Evolutionary conservation across 805 yeast species (phyloP).

Genomic region (Candida endomychidarum): DNA sequence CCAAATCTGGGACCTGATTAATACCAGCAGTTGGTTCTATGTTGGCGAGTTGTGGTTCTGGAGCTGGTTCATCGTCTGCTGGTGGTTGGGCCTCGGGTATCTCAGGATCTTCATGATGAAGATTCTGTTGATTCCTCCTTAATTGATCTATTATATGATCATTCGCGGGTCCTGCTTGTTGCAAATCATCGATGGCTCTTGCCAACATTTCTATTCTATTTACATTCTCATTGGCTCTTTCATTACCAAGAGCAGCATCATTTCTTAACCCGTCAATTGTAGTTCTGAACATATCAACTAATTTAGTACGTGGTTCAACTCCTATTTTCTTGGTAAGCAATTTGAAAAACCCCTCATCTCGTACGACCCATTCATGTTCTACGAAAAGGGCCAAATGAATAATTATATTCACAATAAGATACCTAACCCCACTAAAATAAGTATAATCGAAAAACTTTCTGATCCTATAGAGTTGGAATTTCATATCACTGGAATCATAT

Average conservation of each 20-base stretch:
- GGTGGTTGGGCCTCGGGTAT: neutral
- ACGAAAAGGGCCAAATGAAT: conserved; percentile 50
- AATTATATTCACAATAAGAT: conserved; percentile 40
- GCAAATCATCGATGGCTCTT: conserved; percentile 26
- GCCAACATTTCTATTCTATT: conserved; percentile 26
- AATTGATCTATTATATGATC: conserved; percentile 6
- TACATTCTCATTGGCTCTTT: conserved; percentile 24
- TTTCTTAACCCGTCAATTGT: conserved; percentile 26
- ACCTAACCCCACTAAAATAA: conserved; percentile 37
- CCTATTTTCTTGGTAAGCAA: conserved; percentile 62
- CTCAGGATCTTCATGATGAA: neutral
- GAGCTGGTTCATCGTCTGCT: neutral
- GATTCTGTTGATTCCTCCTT: conserved; percentile 5
- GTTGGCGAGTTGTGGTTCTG: too few relatives aligned
- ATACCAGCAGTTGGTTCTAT: too few relatives aligned
- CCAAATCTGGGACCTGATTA: too few relatives aligned
- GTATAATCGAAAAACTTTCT: conserved; percentile 29
- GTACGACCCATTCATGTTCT: conserved; percentile 68
- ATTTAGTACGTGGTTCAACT: conserved; percentile 44
- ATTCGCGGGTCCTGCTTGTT: conserved; percentile 1
- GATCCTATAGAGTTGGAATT: conserved; percentile 19
- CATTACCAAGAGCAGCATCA: conserved; percentile 21
- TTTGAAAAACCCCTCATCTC: conserved; percentile 67
- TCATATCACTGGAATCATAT: conserved; percentile 10
- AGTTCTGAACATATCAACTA: conserved; percentile 37